Evolutionary conservation across 202 grass and related monocot genomes (phyloP), one percentile per base, ranked within the genome.

Genomic region (Elaeis oleifera): DNA sequence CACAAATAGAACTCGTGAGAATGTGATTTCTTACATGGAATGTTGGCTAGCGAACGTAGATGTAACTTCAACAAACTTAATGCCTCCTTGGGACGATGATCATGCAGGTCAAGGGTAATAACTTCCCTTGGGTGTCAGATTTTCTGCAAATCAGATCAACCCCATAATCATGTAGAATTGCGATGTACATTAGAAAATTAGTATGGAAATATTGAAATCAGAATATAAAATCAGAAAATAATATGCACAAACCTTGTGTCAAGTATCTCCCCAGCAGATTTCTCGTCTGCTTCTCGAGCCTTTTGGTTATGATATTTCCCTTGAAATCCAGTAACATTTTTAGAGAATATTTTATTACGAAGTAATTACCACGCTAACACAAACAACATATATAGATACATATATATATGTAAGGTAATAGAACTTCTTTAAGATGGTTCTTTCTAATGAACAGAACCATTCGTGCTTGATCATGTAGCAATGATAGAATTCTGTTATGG

Each of bases 201-300:
- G 14, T 69, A 28, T 62, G 18, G 3, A 27, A 22, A 31, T 60
- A 54, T 53, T 67, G 44, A 68, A 49, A 25, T n/a, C 1, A 29
- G 31, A 19, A 56, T 32, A 53, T 16, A 19, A 55, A 64, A 56
- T 44, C 36, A 81, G 66, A 0, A 61, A 58, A 11, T 39, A 74
- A 58, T 53, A 64, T 57, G 24, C 55, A 71, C 78, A 73, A 74
- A 77, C 84, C 28, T 85, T 72, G 75, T 55, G 28, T 69, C 73
- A 28, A 72, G 51, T 74, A 83, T 83, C 63, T 88, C 71, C 54
- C 21, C 61, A 54, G 78, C 66, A 80, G 84, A 88, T 83, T 83
- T 95, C 76, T 95, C 84, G 54, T 82, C 76, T 80, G 77, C 71
- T 24, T 83, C 55, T 63, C 78, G 75, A 74, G 84, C 89, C 78